Conservation (phyloP, 495 filamentous ascomycete genomes). For the Alectoria sarmentosa region DNA sequence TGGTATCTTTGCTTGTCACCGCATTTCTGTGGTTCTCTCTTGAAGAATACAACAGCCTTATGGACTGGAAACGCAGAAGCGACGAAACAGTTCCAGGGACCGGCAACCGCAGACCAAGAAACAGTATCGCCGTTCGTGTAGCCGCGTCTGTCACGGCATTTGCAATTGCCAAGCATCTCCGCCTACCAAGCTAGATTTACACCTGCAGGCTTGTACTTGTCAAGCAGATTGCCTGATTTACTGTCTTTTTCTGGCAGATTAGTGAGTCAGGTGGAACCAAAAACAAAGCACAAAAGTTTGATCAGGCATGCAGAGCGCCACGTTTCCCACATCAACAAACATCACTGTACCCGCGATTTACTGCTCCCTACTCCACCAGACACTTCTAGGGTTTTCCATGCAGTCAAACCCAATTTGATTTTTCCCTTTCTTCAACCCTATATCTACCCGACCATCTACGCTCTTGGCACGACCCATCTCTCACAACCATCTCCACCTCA, state of each 20-base stretch:
- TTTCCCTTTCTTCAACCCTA: neutral
- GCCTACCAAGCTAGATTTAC: too few relatives aligned
- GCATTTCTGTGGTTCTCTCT: neutral
- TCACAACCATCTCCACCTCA: neutral
- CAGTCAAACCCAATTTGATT: neutral
- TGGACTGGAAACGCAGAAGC: neutral
- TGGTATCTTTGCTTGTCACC: conserved; percentile 12
- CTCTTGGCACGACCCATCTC: neutral
- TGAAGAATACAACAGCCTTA: neutral
- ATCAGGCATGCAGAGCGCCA: too few relatives aligned
- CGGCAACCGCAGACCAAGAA: neutral
- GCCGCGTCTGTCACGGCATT: too few relatives aligned
- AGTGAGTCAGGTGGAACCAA: neutral
- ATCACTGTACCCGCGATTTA: neutral
- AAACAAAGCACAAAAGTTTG: too few relatives aligned
- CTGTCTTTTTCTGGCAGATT: neutral
- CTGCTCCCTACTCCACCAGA: neutral
- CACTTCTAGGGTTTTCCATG: neutral
- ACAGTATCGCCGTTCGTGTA: neutral
- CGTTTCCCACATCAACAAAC: neutral
- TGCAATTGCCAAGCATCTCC: too few relatives aligned
- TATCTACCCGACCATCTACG: neutral
- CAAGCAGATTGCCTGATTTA: neutral
- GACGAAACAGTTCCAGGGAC: too few relatives aligned
- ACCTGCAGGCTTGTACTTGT: too few relatives aligned